Percentiles rank a stretch among this genome's conserved stretches.
Evolutionary conservation across 164 flowering plant species (phyloP).

Genomic region (Stephania yunnanensis): DNA sequence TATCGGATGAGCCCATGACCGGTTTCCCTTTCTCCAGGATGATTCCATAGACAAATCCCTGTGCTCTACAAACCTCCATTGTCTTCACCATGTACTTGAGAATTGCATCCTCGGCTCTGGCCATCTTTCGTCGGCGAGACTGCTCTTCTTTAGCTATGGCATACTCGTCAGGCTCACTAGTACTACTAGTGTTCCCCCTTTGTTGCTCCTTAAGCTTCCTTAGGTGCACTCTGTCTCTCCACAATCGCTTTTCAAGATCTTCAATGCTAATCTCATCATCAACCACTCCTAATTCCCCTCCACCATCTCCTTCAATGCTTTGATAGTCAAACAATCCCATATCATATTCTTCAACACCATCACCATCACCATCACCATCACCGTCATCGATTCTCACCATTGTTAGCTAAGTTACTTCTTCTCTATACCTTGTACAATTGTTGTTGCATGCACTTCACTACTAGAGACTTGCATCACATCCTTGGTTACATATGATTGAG

Average conservation of each 20-base stretch:
- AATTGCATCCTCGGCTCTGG: constrained; percentile 12
- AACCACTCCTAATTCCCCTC: neutral
- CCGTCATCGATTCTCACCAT: neutral
- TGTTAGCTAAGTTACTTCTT: neutral
- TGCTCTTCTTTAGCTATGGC: constrained; percentile 2
- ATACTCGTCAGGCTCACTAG: neutral
- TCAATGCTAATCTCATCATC: constrained; percentile 5
- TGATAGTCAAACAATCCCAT: neutral
- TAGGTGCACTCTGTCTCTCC: constrained; percentile 9
- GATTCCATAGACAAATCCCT: constrained; percentile 18
- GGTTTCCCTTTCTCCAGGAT: constrained; percentile 14
- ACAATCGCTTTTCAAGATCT: constrained; percentile 11
- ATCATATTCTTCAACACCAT: neutral
- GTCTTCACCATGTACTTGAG: constrained; percentile 17
- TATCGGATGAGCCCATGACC: constrained; percentile 11
- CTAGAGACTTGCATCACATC: neutral
- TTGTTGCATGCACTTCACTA: neutral
- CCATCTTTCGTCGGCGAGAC: constrained; percentile 16
- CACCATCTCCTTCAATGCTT: neutral
- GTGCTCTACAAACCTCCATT: constrained; percentile 13
- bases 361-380: neutral
- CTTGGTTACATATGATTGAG: neutral
- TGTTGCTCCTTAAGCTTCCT: constrained; percentile 6
- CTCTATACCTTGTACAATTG: no score
- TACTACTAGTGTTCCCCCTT: neutral